Conservation (phyloP, 441 rosid species). For the Adansonia grandidieri region DNA sequence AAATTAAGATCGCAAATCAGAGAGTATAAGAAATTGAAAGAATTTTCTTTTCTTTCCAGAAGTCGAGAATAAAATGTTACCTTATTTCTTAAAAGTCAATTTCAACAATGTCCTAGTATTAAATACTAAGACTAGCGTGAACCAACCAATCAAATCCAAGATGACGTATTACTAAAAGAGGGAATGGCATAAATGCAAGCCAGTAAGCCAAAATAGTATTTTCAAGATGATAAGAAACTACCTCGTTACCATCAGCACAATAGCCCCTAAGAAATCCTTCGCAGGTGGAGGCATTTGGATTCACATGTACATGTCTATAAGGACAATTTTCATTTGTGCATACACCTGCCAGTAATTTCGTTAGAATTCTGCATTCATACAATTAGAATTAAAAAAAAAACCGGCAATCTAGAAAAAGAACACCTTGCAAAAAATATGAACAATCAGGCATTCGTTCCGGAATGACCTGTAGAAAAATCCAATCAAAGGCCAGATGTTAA, state of each 20-base stretch:
- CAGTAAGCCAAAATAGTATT: not conserved
- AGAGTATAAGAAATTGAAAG: not conserved
- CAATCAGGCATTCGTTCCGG: constrained; percentile 99
- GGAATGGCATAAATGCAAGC: not conserved
- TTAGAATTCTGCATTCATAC: constrained; percentile 33
- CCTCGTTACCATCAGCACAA: constrained; percentile 94
- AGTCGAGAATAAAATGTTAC: constrained; percentile 6
- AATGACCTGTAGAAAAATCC: constrained; percentile 72
- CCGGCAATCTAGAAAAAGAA: constrained; percentile 24
- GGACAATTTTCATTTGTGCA: constrained; percentile 84
- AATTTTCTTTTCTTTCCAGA: not conserved
- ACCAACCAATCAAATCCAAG: not conserved
- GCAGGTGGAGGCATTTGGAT: constrained; percentile 79
- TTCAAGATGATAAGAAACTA: constrained; percentile 35
- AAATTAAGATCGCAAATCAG: not conserved
- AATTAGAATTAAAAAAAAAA: constrained; percentile 25
- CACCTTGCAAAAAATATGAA: constrained; percentile 93
- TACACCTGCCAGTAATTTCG: constrained; percentile 59
- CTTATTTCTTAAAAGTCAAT: not conserved
- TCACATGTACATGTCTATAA: constrained; percentile 94
- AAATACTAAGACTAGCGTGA: not conserved
- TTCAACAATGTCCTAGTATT: not conserved
- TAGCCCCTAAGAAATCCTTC: constrained; percentile 92
- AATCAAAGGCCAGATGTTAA: constrained; percentile 27
- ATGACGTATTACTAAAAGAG: not conserved